Evolutionary conservation across 1,284 basidiomycete genomes (phyloP).

Genomic region (Marasmius tenuissimus): DNA sequence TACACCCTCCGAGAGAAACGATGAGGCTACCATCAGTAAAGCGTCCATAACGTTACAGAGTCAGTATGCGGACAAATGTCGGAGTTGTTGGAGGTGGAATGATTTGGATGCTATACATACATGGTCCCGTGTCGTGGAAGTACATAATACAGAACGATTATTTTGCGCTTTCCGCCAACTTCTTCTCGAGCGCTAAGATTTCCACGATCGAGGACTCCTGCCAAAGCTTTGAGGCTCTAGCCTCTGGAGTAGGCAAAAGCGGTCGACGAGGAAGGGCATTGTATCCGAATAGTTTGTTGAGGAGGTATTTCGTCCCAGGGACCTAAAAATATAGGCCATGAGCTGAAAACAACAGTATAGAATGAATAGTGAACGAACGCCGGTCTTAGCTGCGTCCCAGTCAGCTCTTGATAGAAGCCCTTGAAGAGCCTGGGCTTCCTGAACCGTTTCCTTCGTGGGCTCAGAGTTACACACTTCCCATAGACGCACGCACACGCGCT

Average conservation of each 20-base stretch:
- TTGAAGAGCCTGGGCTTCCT: conserved; percentile 13
- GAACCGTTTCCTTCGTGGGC: conserved; percentile 1
- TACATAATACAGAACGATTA: neutral
- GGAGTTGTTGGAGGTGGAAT: neutral
- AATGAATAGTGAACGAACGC: neutral
- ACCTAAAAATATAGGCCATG: conserved; percentile 1
- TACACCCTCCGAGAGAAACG: no score
- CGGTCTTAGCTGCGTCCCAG: conserved; percentile 12
- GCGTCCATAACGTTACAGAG: no score
- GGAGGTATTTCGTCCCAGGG: conserved; percentile 8
- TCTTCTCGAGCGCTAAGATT: conserved; percentile 4
- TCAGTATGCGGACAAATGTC: no score
- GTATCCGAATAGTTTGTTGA: conserved; percentile 9
- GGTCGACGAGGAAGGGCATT: conserved; percentile 5
- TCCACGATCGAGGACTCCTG: conserved; percentile 1
- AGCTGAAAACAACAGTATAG: neutral
- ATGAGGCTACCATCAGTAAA: no score
- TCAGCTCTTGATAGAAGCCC: conserved; percentile 14
- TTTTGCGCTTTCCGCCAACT: neutral
- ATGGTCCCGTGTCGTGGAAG: neutral
- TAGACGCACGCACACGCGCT: conserved; percentile 1
- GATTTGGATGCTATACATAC: neutral
- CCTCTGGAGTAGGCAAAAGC: conserved; percentile 1
- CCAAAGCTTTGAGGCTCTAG: neutral
- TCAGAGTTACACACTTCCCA: conserved; percentile 8